These are phyloP conservation scores for Aspergillus ibericus DNA, from an alignment of 2,329 filamentous ascomycete species.

Conservation along the genomic window DNA sequence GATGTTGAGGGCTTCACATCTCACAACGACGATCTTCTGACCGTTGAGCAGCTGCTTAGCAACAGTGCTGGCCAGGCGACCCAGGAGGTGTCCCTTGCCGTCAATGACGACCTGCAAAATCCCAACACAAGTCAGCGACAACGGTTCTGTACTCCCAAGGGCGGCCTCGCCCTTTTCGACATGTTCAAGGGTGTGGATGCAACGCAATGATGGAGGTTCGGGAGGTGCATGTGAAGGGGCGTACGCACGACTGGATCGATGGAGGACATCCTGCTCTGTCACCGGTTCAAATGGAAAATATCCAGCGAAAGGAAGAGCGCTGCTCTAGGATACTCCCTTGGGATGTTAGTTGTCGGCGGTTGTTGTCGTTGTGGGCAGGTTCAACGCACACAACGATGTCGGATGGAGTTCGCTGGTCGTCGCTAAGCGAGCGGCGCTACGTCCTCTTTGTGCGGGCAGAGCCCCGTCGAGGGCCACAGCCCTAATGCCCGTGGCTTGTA, in stretches of 20 bases:
- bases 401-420: conserved; percentile 37
- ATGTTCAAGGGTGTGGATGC: background rate
- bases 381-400: conserved; percentile 45
- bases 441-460: conserved; percentile 36
- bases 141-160: background rate
- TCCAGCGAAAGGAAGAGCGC: conserved; percentile 42
- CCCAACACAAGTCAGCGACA: conserved; percentile 46
- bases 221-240: conserved; percentile 16
- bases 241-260: conserved; percentile 66
- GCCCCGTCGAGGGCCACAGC: conserved; percentile 36
- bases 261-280: conserved; percentile 61
- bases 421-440: conserved; percentile 42
- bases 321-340: conserved; percentile 44
- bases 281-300: conserved; percentile 44
- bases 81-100: conserved; percentile 99
- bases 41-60: conserved; percentile 98
- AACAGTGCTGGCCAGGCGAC: conserved; percentile 95
- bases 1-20: conserved; percentile 99
- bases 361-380: conserved; percentile 48
- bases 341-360: conserved; percentile 48
- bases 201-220: conserved; percentile 9
- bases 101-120: conserved; percentile 85
- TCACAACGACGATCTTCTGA: conserved; percentile 99
- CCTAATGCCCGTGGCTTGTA: conserved; percentile 31
- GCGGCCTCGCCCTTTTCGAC: background rate